These are phyloP conservation scores for Metarhizium rileyi DNA, from an alignment of 2,329 filamentous ascomycete species.

Conservation along the genomic window DNA sequence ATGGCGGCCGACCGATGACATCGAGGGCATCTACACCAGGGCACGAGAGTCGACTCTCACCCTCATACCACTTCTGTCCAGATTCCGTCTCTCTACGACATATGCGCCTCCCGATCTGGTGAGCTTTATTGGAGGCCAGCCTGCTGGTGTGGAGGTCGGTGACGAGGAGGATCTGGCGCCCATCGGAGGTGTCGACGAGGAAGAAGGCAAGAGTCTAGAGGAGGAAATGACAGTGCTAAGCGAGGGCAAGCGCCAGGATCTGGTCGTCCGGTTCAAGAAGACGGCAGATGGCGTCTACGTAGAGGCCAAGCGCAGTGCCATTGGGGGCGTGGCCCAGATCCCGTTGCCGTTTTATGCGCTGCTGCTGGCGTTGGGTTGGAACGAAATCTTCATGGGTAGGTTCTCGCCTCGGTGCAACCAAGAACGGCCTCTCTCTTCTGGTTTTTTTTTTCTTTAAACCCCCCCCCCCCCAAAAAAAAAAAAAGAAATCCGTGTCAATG, in stretches of 20 bases:
- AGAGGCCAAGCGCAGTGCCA: constrained; percentile 92
- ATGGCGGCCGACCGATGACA: constrained; percentile 94
- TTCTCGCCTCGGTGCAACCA: neutral
- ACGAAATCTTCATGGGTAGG: constrained; percentile 90
- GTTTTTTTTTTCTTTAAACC: no score
- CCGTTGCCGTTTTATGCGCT: constrained; percentile 91
- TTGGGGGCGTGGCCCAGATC: constrained; percentile 88
- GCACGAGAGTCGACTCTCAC: constrained; percentile 87
- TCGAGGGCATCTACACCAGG: constrained; percentile 87
- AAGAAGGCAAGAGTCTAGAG: constrained; percentile 86
- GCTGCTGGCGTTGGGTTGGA: constrained; percentile 91
- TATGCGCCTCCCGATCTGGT: constrained; percentile 72
- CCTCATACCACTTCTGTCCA: constrained; percentile 79
- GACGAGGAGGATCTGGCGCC: constrained; percentile 85
- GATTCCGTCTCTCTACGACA: constrained; percentile 69
- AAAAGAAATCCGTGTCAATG: no score
- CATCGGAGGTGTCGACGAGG: constrained; percentile 89
- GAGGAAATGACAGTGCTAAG: constrained; percentile 95
- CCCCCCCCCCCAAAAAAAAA: no score
- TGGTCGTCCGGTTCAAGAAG: constrained; percentile 95
- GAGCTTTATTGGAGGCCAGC: constrained; percentile 71
- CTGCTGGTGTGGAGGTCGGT: constrained; percentile 61
- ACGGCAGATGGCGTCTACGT: constrained; percentile 96
- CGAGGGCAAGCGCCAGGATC: constrained; percentile 81
- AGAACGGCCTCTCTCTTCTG: no score